Percentiles rank a stretch among this genome's conserved stretches.
phyloP scores from a whole-genome alignment of 768 basidiomycete genomes.

The Sarcomyxa edulis region DNA sequence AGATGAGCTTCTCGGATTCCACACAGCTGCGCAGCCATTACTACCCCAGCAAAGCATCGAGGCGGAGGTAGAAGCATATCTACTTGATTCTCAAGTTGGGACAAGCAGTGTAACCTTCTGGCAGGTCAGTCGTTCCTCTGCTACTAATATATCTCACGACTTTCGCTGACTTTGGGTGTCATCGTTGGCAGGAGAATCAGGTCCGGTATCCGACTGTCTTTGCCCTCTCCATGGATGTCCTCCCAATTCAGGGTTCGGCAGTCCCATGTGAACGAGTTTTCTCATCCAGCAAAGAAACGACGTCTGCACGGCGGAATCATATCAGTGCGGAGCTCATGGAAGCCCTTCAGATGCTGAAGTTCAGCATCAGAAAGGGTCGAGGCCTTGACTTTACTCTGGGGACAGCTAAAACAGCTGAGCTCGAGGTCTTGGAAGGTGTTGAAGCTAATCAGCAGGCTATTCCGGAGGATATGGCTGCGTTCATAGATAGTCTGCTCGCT shows the following conservation, averaged over 20 bases:
- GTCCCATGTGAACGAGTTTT: slow-evolving; percentile 27
- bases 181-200: slow-evolving; percentile 13
- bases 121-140: slow-evolving; percentile 19
- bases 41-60: slow-evolving; percentile 6
- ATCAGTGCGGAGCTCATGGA: slow-evolving; percentile 20
- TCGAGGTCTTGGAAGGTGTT: slow-evolving; percentile 5
- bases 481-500: slow-evolving; percentile 6
- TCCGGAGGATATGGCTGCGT: slow-evolving; percentile 4
- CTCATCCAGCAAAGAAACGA: slow-evolving; percentile 24
- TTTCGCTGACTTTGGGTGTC: too few relatives aligned
- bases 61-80: slow-evolving; percentile 14
- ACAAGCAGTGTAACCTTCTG: slow-evolving; percentile 12
- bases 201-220: slow-evolving; percentile 20
- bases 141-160: neutral
- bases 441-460: slow-evolving; percentile 1
- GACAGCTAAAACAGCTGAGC: slow-evolving; percentile 10
- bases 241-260: slow-evolving; percentile 26
- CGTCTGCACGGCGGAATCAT: slow-evolving; percentile 17
- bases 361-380: slow-evolving; percentile 15
- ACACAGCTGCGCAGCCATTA: slow-evolving; percentile 1
- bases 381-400: slow-evolving; percentile 20
- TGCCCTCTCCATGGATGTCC: slow-evolving; percentile 21
- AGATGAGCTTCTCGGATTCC: slow-evolving; percentile 5
- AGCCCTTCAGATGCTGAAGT: slow-evolving; percentile 25
- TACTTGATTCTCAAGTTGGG: slow-evolving; percentile 6